Conservation (phyloP, 2,329 filamentous ascomycete genomes). For the Fusarium chaquense region DNA sequence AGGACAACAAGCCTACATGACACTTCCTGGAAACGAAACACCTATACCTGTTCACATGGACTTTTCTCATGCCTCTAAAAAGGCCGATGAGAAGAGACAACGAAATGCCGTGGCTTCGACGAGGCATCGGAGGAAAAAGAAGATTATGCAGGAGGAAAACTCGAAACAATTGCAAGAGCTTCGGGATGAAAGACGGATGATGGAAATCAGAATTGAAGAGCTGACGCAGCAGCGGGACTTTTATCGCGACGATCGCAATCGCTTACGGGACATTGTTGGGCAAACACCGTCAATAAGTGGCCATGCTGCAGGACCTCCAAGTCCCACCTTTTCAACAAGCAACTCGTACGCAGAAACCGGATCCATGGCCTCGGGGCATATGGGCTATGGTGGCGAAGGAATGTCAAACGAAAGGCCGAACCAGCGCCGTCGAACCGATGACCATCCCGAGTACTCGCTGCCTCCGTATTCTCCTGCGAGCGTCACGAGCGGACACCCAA, state of each 20-base stretch:
- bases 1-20: conserved; percentile 56
- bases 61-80: conserved; percentile 82
- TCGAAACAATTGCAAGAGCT: conserved; percentile 76
- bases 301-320: conserved; percentile 65
- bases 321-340: conserved; percentile 57
- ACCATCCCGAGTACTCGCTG: conserved; percentile 58
- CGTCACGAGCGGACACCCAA: conserved; percentile 42
- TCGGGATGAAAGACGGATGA: conserved; percentile 75
- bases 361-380: conserved; percentile 49
- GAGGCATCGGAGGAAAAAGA: conserved; percentile 82
- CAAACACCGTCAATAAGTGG: conserved; percentile 69
- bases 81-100: conserved; percentile 86
- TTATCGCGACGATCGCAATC: conserved; percentile 79
- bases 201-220: conserved; percentile 66
- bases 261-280: conserved; percentile 74
- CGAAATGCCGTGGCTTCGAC: conserved; percentile 89
- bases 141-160: conserved; percentile 83
- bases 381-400: conserved; percentile 57
- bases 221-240: conserved; percentile 67
- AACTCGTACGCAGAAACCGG: conserved; percentile 56
- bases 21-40: conserved; percentile 54
- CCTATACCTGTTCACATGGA: conserved; percentile 76
- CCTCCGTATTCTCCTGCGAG: conserved; percentile 54
- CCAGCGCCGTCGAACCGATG: conserved; percentile 62
- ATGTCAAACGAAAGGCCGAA: conserved; percentile 60